Conservation (phyloP, 768 basidiomycete species). For the Cystofilobasidium macerans region DNA sequence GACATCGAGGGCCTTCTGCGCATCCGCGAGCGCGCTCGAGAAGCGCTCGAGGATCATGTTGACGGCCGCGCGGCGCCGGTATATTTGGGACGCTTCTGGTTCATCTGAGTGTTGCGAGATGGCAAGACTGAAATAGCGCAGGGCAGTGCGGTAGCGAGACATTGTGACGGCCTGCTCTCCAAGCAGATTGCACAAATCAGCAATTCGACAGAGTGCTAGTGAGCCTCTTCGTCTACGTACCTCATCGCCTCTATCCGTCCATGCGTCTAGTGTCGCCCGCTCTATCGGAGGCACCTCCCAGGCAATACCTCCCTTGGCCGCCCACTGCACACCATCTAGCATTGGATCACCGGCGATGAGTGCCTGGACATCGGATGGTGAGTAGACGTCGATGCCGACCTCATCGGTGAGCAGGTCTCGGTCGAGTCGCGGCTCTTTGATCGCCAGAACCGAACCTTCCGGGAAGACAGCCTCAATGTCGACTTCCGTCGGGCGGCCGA, state of each 20-base stretch:
- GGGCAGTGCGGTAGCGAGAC: conserved; percentile 3
- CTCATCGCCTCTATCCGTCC: conserved; percentile 19
- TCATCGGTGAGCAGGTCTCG: background rate
- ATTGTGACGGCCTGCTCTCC: conserved; percentile 6
- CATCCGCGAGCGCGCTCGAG: conserved; percentile 15
- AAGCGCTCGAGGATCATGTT: conserved; percentile 9
- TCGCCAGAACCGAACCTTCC: background rate
- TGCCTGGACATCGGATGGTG: background rate
- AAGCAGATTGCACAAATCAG: too few species aligned
- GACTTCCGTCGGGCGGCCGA: conserved; percentile 10
- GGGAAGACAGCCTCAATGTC: conserved; percentile 19
- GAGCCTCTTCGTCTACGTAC: too few species aligned
- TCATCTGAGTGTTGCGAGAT: conserved; percentile 6
- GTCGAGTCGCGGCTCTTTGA: conserved; percentile 12
- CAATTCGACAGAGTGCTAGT: too few species aligned
- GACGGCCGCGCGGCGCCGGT: conserved; percentile 8
- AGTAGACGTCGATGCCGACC: conserved; percentile 13
- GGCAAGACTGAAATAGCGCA: background rate
- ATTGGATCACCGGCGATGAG: background rate
- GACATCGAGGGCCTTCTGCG: background rate
- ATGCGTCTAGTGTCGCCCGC: background rate
- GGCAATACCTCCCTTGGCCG: background rate
- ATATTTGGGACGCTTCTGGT: background rate
- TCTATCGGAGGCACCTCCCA: conserved; percentile 7
- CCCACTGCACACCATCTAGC: conserved; percentile 11